These are phyloP conservation scores for Skeletonema potamos DNA, from an alignment of 108 stramenopile genomes.

Conservation along the genomic window DNA sequence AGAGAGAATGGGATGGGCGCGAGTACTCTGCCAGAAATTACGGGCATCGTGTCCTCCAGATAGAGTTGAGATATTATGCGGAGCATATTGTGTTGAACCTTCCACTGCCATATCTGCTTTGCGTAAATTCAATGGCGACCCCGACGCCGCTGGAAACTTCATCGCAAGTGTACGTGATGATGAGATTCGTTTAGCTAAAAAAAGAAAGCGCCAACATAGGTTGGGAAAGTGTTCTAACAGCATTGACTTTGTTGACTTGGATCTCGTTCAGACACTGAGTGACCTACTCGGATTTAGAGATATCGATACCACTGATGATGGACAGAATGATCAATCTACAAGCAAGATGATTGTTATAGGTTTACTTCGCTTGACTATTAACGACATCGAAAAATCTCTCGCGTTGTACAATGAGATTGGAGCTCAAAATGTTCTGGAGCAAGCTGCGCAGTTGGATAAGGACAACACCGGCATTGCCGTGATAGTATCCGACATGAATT, in stretches of 20 bases:
- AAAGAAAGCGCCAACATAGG: conserved; percentile 13
- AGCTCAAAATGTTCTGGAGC: conserved; percentile 8
- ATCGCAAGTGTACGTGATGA: conserved; percentile 7
- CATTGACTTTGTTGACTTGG: conserved; percentile 20
- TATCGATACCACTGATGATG: neutral
- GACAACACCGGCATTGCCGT: neutral
- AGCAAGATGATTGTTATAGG: conserved; percentile 16
- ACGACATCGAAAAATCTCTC: conserved; percentile 17
- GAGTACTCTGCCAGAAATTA: conserved; percentile 14
- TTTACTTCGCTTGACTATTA: conserved; percentile 25
- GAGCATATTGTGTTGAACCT: conserved; percentile 9
- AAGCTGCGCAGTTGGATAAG: conserved; percentile 8
- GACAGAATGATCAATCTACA: conserved; percentile 6
- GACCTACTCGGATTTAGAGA: conserved; percentile 12
- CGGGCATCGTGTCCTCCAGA: conserved; percentile 5
- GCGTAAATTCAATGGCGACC: conserved; percentile 19
- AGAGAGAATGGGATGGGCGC: conserved; percentile 13
- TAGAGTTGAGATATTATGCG: conserved; percentile 6
- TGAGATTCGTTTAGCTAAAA: neutral
- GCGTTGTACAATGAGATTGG: conserved; percentile 19
- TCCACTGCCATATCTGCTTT: conserved; percentile 25
- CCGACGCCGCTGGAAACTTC: conserved; percentile 16
- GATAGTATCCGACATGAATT: neutral
- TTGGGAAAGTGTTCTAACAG: conserved; percentile 18
- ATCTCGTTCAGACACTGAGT: conserved; percentile 9